Percentiles rank a stretch among this genome's conserved stretches.
Evolutionary conservation across 1,284 basidiomycete species (phyloP).

Genomic region (Amylostereum areolatum): DNA sequence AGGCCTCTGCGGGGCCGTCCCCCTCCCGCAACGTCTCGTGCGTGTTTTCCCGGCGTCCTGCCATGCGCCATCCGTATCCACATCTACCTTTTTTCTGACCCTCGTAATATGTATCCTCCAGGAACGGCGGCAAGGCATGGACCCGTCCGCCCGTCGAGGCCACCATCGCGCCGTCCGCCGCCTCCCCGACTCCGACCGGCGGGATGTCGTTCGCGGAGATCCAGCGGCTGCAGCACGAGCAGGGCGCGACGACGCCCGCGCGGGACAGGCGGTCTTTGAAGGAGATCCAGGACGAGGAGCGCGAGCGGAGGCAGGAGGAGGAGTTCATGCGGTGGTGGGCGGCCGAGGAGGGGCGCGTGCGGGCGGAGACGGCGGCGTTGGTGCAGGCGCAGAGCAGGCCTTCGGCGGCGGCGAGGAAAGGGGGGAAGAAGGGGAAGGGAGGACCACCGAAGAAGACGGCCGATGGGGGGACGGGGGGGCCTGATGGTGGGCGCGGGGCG

Average conservation of each 20-base stretch:
- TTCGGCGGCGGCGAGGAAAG: not conserved
- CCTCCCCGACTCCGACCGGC: constrained; percentile 21
- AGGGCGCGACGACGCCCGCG: constrained; percentile 27
- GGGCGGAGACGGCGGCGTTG: constrained; percentile 30
- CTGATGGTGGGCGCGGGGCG: not conserved
- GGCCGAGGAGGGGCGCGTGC: constrained; percentile 68
- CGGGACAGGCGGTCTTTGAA: constrained; percentile 59
- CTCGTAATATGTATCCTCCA: constrained; percentile 10
- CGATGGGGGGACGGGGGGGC: not conserved
- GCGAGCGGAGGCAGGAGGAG: constrained; percentile 54
- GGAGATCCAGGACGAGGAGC: constrained; percentile 86
- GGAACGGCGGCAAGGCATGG: constrained; percentile 48
- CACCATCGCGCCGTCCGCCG: constrained; percentile 27
- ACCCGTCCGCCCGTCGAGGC: constrained; percentile 43
- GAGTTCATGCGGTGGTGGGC: constrained; percentile 87
- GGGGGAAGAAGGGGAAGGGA: not conserved
- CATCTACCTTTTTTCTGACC: not conserved
- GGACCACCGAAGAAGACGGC: not conserved
- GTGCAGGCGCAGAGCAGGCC: not conserved
- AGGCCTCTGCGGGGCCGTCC: constrained; percentile 22
- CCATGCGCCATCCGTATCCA: not conserved
- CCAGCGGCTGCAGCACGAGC: constrained; percentile 69
- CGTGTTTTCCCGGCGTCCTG: constrained; percentile 20
- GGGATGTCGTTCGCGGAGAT: constrained; percentile 74
- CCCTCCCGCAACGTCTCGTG: constrained; percentile 42